Evolutionary conservation across 352 stramenopile genomes (phyloP).

Genomic region (Globisporangium acanthophoron): DNA sequence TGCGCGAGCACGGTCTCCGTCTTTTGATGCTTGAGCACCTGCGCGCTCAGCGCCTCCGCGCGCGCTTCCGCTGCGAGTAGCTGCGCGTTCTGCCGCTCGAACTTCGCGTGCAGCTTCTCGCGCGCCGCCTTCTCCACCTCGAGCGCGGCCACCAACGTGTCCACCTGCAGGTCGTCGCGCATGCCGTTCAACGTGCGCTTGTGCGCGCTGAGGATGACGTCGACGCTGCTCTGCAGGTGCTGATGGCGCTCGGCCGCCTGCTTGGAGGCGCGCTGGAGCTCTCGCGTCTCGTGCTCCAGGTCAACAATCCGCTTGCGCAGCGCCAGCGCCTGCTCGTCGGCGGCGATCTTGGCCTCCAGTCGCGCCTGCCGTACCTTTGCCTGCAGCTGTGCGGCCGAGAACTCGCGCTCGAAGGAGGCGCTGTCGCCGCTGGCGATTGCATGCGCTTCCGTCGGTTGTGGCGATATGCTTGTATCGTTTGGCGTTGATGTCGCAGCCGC

Average conservation of each 20-base stretch:
- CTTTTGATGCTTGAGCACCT: conserved; percentile 67
- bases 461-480: neutral
- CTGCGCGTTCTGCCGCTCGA: conserved; percentile 37
- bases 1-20: conserved; percentile 71
- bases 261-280: conserved; percentile 14
- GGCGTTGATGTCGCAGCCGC: neutral
- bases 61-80: conserved; percentile 37
- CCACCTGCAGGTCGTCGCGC: conserved; percentile 35
- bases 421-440: conserved; percentile 1
- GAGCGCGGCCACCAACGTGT: conserved; percentile 45
- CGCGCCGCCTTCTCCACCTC: conserved; percentile 48
- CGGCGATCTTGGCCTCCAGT: conserved; percentile 44
- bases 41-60: conserved; percentile 30
- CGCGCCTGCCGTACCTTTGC: conserved; percentile 49
- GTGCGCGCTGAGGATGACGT: conserved; percentile 40
- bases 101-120: conserved; percentile 28
- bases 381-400: conserved; percentile 45
- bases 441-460: neutral
- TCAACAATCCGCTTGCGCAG: conserved; percentile 41
- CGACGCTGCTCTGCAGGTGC: conserved; percentile 28
- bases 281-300: conserved; percentile 20
- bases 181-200: conserved; percentile 46
- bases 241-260: conserved; percentile 21
- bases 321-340: conserved; percentile 36
- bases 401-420: conserved; percentile 19